Evolutionary conservation across 305 asterid genomes (phyloP).

Genomic region (Petunia hybrid): DNA sequence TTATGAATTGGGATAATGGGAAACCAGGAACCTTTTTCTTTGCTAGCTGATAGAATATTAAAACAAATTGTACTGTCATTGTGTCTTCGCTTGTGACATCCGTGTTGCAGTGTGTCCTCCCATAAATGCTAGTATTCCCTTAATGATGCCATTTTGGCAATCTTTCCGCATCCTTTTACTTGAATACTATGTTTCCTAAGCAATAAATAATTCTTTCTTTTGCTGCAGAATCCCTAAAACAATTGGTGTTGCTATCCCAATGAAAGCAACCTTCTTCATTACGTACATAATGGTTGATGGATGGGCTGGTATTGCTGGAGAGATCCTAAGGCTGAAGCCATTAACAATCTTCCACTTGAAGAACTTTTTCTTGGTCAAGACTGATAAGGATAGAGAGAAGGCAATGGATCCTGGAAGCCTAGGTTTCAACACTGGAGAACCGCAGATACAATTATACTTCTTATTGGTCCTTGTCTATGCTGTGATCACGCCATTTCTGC

Average conservation of each 20-base stretch:
- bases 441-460: constrained; percentile 83
- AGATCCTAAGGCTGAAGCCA: constrained; percentile 78
- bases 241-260: constrained; percentile 86
- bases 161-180: background rate
- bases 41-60: background rate
- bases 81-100: background rate
- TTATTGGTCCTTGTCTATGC: constrained; percentile 91
- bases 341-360: constrained; percentile 78
- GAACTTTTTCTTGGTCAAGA: constrained; percentile 85
- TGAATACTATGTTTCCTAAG: constrained; percentile 2
- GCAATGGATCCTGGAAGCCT: constrained; percentile 98
- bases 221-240: constrained; percentile 73
- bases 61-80: background rate
- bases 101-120: background rate
- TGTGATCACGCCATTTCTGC: constrained; percentile 80
- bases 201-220: background rate
- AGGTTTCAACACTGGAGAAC: constrained; percentile 80
- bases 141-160: background rate
- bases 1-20: background rate
- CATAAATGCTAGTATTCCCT: background rate
- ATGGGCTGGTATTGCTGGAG: constrained; percentile 94
- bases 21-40: background rate
- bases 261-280: constrained; percentile 92
- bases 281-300: constrained; percentile 95
- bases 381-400: constrained; percentile 87